phyloP scores from a whole-genome alignment of 768 basidiomycete species.

The Boletus pseudo-olivaceus region DNA sequence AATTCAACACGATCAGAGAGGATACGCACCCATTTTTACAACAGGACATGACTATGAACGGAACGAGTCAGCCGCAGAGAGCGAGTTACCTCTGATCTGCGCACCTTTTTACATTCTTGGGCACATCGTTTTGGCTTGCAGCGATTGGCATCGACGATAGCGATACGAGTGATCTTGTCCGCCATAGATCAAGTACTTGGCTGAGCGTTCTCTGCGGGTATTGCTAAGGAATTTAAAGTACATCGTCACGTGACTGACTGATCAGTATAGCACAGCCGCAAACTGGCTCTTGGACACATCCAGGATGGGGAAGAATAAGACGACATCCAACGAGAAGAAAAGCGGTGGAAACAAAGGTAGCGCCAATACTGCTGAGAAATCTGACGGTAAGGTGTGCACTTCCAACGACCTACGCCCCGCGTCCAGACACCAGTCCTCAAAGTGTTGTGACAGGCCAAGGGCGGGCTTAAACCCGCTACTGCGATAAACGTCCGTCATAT shows the following conservation, averaged over 20 bases:
- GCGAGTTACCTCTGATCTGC: constrained; percentile 4
- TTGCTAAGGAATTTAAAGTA: neutral
- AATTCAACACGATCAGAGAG: constrained; percentile 1
- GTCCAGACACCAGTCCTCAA: neutral
- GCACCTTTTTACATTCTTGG: constrained; percentile 96
- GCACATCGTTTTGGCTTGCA: constrained; percentile 97
- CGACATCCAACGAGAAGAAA: constrained; percentile 22
- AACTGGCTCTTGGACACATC: neutral
- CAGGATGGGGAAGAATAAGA: constrained; percentile 31
- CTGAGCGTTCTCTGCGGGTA: neutral
- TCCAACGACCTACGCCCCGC: neutral
- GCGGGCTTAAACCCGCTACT: constrained; percentile 70
- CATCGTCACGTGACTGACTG: constrained; percentile 15
- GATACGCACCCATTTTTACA: constrained; percentile 84
- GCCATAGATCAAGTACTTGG: constrained; percentile 47
- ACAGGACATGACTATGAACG: constrained; percentile 82
- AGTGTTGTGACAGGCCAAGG: constrained; percentile 42
- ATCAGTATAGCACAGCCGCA: constrained; percentile 5
- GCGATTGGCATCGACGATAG: constrained; percentile 86
- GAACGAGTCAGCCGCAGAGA: constrained; percentile 5
- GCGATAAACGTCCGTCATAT: constrained; percentile 86
- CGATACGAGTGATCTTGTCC: constrained; percentile 97
- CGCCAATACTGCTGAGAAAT: constrained; percentile 15
- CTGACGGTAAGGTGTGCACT: constrained; percentile 23
- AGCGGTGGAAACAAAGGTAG: constrained; percentile 17